phyloP scores from a whole-genome alignment of 2,329 filamentous ascomycete genomes.

The Tolypocladium guangdongense region DNA sequence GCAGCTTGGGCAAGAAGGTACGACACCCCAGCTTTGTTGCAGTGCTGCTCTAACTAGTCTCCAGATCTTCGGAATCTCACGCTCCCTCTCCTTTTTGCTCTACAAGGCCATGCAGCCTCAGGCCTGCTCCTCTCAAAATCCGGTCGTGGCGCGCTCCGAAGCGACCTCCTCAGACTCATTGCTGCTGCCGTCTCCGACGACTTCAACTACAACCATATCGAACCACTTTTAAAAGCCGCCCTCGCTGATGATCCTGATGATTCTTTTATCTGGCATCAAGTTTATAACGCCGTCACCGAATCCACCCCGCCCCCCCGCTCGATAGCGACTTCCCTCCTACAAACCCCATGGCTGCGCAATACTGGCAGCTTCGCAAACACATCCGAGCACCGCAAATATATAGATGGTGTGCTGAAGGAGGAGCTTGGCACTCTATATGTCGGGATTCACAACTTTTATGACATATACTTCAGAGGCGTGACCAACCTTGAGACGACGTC shows the following conservation, averaged over 20 bases:
- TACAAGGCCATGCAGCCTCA: too few relatives aligned
- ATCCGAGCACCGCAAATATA: slow-evolving; percentile 20
- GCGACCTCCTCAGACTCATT: too few relatives aligned
- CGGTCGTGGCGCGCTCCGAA: too few relatives aligned
- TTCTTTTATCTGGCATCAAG: slow-evolving; percentile 23
- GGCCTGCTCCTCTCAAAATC: slow-evolving; percentile 8
- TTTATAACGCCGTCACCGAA: slow-evolving; percentile 17
- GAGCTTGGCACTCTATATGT: slow-evolving; percentile 24
- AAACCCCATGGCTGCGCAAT: slow-evolving; percentile 18
- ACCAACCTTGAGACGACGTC: slow-evolving; percentile 18
- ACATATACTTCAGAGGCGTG: slow-evolving; percentile 21
- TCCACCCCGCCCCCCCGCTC: slow-evolving; percentile 12
- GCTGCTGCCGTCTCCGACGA: too few relatives aligned
- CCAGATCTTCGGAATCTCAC: slow-evolving; percentile 15
- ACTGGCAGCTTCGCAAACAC: slow-evolving; percentile 23
- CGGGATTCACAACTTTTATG: slow-evolving; percentile 19
- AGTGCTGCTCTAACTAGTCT: slow-evolving; percentile 7
- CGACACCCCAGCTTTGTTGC: background rate
- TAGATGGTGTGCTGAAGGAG: slow-evolving; percentile 20
- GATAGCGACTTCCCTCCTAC: slow-evolving; percentile 16
- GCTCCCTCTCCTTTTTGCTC: too few relatives aligned
- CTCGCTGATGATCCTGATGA: slow-evolving; percentile 15
- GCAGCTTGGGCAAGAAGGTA: slow-evolving; percentile 13
- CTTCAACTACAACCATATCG: too few relatives aligned
- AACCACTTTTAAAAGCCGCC: slow-evolving; percentile 19